Base-by-base conservation (phyloP, 2,329 filamentous ascomycete genomes). In the Aspergillus sp. region DNA sequence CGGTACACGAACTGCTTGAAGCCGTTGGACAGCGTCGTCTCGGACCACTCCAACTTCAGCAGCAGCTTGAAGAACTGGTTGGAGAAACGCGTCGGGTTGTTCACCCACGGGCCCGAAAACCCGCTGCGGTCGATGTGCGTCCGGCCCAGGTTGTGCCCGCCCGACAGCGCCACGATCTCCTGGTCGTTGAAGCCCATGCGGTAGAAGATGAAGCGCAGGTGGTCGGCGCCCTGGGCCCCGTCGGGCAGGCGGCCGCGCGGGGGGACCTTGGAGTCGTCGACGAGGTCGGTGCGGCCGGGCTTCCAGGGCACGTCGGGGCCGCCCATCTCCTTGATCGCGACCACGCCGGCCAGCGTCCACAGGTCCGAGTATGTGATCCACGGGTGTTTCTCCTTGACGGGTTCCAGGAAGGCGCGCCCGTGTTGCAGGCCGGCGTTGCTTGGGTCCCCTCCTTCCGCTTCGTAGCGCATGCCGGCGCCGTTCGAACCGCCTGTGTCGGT, bases 171-270 rank as follows among this genome's bases (percentile, higher is more conserved):
- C 41, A 96, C 91, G 65, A 97, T 97, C 72, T 96, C 90, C 63
- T 86, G 86, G 73, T 98, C 91, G 70, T 93, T 85, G 79, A 96
- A 97, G 57, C 91, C 91, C 91, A 97, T 97, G 66, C 91, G 88
- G 70, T 83, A 81, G 73, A 97, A 98, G 75, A 97, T 91, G 73
- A 81, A 80, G 62, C 93, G 85, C 59, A 97, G 79, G 73, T 97
- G 91, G 64, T 82, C 80, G 52, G 82, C 75, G 51, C 80, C 85
- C 78, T 96, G 81, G 59, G 81, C 69, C 44, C 79, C 91, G 66
- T 98, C 89, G 53, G 90, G 86, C 19, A 89, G 78, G 69, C 91
- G 89, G 56, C 93, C 93, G 63, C 96, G 90, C 43, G 93, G 93
- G 29, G 93, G 78, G 7, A 81, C 62, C 58, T 78, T 95, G 80